A percentile compares a stretch with the other conserved stretches of the same genome.
phyloP scores from a whole-genome alignment of 306 rosid genomes.

The Oxytropis ochrocephala region DNA sequence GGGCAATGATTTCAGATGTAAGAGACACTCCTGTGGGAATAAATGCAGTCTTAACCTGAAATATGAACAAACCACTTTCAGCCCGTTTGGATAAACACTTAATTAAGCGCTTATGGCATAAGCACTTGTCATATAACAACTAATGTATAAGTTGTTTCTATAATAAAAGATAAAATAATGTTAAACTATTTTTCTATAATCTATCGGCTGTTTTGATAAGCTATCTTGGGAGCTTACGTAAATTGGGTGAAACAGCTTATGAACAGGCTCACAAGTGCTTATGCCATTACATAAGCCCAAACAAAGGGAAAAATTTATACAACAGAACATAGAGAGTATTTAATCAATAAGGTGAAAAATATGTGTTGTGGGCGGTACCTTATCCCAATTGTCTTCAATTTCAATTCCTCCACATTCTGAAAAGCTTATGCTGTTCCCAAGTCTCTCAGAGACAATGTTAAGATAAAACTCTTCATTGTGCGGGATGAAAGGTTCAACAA shows the following conservation, averaged over 20 bases:
- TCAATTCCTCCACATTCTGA: constrained; percentile 98
- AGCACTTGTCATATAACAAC: no score
- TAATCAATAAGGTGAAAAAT: neutral
- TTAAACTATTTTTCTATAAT: no score
- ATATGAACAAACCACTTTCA: constrained; percentile 17
- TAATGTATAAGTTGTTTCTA: no score
- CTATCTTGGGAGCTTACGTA: no score
- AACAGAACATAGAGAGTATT: neutral
- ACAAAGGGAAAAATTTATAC: neutral
- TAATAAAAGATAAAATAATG: no score
- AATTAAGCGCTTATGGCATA: no score
- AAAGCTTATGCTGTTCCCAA: constrained; percentile 86
- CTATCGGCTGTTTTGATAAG: no score
- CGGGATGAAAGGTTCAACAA: constrained; percentile 91
- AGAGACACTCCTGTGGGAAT: constrained; percentile 72
- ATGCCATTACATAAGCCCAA: no score
- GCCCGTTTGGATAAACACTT: no score
- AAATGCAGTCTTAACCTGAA: constrained; percentile 83
- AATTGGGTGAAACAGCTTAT: no score
- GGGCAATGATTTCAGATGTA: constrained; percentile 70
- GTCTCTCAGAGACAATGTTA: constrained; percentile 87
- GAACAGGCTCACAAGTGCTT: no score
- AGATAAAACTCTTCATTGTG: constrained; percentile 92
- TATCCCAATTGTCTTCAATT: constrained; percentile 95
- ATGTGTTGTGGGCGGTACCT: constrained; percentile 37